phyloP scores from a whole-genome alignment of 495 filamentous ascomycete species.

The Aspergillus sclerotioniger region DNA sequence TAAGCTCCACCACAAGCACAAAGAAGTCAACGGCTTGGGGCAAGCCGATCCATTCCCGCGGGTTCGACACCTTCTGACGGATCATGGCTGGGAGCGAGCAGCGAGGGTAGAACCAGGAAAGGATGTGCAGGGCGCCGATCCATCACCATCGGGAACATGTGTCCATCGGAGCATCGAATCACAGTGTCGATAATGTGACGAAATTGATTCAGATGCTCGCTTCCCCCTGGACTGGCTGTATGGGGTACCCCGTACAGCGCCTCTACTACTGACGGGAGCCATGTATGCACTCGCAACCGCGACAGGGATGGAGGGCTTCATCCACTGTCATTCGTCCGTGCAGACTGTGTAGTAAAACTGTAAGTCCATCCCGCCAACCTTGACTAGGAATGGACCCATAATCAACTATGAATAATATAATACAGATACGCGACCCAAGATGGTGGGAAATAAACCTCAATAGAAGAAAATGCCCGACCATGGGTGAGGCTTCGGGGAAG shows the following conservation, averaged over 20 bases:
- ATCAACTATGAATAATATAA: not conserved
- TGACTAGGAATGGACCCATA: not conserved
- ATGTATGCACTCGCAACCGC: not conserved
- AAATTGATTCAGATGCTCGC: not conserved
- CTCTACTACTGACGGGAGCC: not conserved
- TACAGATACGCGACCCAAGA: constrained; percentile 11
- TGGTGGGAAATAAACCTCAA: constrained; percentile 19
- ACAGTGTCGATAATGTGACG: constrained; percentile 9
- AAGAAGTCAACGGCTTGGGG: constrained; percentile 22
- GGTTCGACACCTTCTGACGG: constrained; percentile 27
- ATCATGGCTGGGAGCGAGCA: constrained; percentile 22
- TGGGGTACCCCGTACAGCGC: not conserved
- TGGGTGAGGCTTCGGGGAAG: constrained; percentile 9
- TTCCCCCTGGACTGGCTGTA: not conserved
- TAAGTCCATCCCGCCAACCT: not conserved
- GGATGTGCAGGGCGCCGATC: constrained; percentile 34
- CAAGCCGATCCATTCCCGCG: constrained; percentile 35
- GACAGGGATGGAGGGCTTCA: not conserved
- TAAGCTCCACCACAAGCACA: constrained; percentile 10
- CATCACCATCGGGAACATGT: constrained; percentile 15
- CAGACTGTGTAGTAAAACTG: not conserved
- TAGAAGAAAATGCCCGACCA: constrained; percentile 12
- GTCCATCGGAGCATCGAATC: constrained; percentile 9
- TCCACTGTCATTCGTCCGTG: not conserved
- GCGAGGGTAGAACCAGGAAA: constrained; percentile 27